phyloP scores from a whole-genome alignment of 306 rosid species.

The Vicia sativa region DNA sequence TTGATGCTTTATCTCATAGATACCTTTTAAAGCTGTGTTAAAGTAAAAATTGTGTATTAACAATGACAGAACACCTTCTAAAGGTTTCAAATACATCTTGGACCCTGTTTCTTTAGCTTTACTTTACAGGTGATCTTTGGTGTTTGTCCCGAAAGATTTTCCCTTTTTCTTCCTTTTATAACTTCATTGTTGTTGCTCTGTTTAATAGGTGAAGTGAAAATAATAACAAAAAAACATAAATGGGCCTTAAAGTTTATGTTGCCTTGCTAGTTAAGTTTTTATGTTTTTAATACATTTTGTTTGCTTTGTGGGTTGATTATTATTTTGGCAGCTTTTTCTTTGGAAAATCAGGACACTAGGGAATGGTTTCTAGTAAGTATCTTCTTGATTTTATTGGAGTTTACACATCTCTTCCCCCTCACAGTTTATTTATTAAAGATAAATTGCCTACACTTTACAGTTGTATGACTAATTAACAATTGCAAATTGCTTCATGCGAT shows the following conservation, averaged over 20 bases:
- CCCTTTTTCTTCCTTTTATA: neutral
- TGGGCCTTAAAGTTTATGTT: neutral
- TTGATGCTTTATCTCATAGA: conserved; percentile 10
- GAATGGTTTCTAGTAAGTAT: conserved; percentile 28
- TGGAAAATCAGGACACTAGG: conserved; percentile 22
- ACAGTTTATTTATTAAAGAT: conserved; percentile 5
- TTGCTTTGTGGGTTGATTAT: conserved; percentile 5
- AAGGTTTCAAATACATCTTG: conserved; percentile 9
- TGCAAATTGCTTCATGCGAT: conserved; percentile 28
- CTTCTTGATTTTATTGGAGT: conserved; percentile 11
- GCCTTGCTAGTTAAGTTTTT: conserved; percentile 24
- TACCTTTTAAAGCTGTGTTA: neutral
- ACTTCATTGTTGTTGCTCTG: neutral
- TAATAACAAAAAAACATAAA: too few relatives aligned
- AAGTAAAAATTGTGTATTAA: conserved; percentile 15
- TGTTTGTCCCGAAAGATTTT: neutral
- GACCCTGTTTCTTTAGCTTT: neutral
- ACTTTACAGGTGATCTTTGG: conserved; percentile 25
- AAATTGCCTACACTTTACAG: conserved; percentile 22
- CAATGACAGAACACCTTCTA: conserved; percentile 4
- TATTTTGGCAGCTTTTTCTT: conserved; percentile 21
- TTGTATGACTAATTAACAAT: conserved; percentile 17
- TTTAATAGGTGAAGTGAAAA: too few relatives aligned
- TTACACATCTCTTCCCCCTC: neutral
- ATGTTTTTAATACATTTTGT: neutral